These are phyloP conservation scores for Leishmania guyanensis DNA, from an alignment of 208 protist species.

Conservation along the genomic window DNA sequence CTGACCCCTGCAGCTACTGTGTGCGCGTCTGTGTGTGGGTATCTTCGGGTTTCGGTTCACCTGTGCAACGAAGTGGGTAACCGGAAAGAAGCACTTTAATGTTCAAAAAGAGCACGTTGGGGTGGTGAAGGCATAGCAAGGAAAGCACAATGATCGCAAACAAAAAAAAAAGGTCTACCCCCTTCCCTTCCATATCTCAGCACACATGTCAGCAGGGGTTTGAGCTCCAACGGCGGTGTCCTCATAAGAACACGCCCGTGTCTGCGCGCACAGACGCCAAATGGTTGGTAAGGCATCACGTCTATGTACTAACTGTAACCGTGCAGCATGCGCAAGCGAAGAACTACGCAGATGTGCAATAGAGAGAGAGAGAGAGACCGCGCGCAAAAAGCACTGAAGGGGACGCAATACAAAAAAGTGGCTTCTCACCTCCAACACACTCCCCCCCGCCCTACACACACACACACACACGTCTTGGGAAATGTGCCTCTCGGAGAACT, in stretches of 20 bases:
- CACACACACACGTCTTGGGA: background rate
- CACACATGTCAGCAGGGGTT: background rate
- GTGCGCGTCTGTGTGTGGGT: no score
- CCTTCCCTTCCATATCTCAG: background rate
- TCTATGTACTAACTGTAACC: background rate
- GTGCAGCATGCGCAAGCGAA: background rate
- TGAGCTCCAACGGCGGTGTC: background rate
- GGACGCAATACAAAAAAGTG: background rate
- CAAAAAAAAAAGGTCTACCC: background rate
- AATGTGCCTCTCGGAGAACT: background rate
- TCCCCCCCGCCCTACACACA: background rate
- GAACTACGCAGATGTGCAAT: background rate
- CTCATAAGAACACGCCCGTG: background rate
- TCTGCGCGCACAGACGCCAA: background rate
- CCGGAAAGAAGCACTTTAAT: background rate
- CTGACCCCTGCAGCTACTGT: background rate
- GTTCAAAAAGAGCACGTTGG: background rate
- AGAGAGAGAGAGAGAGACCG: background rate
- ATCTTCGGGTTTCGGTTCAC: background rate
- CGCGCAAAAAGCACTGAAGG: background rate
- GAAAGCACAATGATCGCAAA: background rate
- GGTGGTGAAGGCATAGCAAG: background rate
- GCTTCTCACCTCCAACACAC: background rate
- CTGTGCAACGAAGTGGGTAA: constrained; percentile 3
- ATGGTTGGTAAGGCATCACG: background rate